Evolutionary conservation across 495 filamentous ascomycete species (phyloP), one percentile per base, ranked within the genome.

Genomic region (Aspergillus affinis): DNA sequence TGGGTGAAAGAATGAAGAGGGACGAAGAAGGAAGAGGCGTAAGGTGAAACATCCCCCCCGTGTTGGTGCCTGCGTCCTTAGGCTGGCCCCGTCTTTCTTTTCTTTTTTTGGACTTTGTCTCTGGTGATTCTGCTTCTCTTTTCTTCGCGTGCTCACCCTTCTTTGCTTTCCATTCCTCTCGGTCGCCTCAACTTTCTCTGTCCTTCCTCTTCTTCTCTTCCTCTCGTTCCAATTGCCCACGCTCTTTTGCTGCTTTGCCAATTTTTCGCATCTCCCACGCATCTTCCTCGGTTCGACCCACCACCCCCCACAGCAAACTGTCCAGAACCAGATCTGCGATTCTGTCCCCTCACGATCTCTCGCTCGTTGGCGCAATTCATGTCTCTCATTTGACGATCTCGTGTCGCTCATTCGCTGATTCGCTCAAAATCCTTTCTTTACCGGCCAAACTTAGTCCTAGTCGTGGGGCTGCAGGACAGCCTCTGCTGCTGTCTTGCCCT

Each of bases 391-490:
- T 41, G 53, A 55, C 21, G 26, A 26, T 41, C 29, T 55, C 51
- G 27, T 30, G 29, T 36, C 51, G n/a, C 36, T n/a, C 8, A 53
- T 29, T 41, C 29, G 51, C 29, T 53, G 15, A n/a, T 27, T 36
- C 17, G 51, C 51, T 36, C 19, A 15, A 20, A 53, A 36, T 53
- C 26, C 18, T 19, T 17, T 8, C 12, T 41, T 32, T 26, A 2
- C 23, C 36, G 36, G 36, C 2, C 12, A 41, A 41, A 36, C 27
- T 36, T 51, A 23, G 21, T 17, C 51, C 51, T 26, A 26, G 23
- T 36, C 51, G 19, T 47, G 41, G 50, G 26, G 57, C 51, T 59
- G 57, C 51, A 30, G 57, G 50, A 18, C 57, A 54, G 57, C 57
- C 26, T 54, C 51, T 48, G 50, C 51, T 48, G 50, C 49, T 30